phyloP scores from a whole-genome alignment of 805 yeast species.

The Wickerhamiella brachini region DNA sequence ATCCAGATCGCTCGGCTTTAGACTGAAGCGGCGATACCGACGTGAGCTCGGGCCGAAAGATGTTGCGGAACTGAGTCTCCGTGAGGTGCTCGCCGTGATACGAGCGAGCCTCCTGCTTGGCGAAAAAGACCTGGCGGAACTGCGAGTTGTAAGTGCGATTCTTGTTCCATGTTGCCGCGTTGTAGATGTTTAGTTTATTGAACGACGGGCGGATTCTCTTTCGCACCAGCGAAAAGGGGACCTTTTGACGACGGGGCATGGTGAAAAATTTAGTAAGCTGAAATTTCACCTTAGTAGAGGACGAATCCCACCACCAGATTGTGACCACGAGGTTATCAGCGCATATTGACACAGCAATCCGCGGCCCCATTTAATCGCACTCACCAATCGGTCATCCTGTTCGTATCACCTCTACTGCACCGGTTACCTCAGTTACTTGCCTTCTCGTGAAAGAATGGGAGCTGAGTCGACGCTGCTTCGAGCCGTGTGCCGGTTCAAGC shows the following conservation, averaged over 20 bases:
- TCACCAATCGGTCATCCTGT: too few species aligned
- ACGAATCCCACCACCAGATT: too few species aligned
- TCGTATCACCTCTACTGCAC: too few species aligned
- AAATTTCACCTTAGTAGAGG: background rate
- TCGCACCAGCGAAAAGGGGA: slow-evolving; percentile 24
- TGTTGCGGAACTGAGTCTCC: slow-evolving; percentile 64
- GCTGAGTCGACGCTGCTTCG: slow-evolving; percentile 38
- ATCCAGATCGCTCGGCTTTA: slow-evolving; percentile 21
- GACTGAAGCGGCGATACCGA: slow-evolving; percentile 81
- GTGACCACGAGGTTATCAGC: too few species aligned
- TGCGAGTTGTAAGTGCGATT: slow-evolving; percentile 34
- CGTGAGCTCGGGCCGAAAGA: slow-evolving; percentile 54
- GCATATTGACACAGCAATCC: too few species aligned
- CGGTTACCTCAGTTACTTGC: too few species aligned
- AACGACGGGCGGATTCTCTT: slow-evolving; percentile 62
- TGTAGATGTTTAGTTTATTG: slow-evolving; percentile 85
- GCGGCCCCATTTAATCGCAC: too few species aligned
- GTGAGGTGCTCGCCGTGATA: slow-evolving; percentile 92
- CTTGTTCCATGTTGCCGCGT: slow-evolving; percentile 59
- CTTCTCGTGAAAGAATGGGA: too few species aligned
- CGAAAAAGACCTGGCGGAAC: slow-evolving; percentile 82
- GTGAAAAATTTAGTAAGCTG: background rate
- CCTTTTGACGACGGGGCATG: slow-evolving; percentile 21
- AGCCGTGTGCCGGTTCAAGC: slow-evolving; percentile 51
- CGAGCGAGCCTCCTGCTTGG: slow-evolving; percentile 84